These are phyloP conservation scores for Chaetothyriales sp. DNA, from an alignment of 2,329 filamentous ascomycete genomes.

Conservation along the genomic window DNA sequence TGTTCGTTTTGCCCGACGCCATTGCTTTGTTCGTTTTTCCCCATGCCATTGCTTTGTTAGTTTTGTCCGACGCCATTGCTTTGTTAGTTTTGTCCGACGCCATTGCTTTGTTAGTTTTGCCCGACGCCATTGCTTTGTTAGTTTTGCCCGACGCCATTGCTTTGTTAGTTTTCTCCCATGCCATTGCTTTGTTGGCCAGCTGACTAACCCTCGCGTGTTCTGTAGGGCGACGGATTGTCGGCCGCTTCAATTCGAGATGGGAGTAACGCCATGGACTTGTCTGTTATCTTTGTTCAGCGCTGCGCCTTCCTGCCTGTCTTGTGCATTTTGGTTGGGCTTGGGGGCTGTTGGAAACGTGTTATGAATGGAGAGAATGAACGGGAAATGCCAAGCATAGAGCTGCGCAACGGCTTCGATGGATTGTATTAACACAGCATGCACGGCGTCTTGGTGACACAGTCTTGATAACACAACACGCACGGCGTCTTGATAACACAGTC, in stretches of 20 bases:
- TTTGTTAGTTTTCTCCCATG: background rate
- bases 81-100: too few relatives aligned
- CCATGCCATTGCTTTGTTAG: background rate
- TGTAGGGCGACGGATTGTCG: constrained; percentile 11
- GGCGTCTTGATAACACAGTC: too few relatives aligned
- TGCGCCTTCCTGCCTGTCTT: constrained; percentile 1
- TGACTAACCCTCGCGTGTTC: background rate
- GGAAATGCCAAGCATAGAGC: background rate
- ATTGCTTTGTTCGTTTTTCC: background rate
- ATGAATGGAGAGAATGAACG: background rate
- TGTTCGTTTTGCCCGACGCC: background rate
- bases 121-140: background rate
- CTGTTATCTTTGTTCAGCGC: constrained; percentile 8
- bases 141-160: too few relatives aligned
- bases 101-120: too few relatives aligned
- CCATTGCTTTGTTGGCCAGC: background rate
- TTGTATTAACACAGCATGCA: background rate
- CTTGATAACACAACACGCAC: background rate
- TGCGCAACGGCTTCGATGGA: background rate
- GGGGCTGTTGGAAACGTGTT: background rate
- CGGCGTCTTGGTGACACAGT: too few relatives aligned
- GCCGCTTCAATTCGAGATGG: constrained; percentile 9
- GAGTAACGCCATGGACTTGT: constrained; percentile 4
- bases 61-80: background rate
- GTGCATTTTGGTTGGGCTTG: background rate